Conservation (phyloP, 2,329 filamentous ascomycete species). For the Pseudopithomyces maydicus region DNA sequence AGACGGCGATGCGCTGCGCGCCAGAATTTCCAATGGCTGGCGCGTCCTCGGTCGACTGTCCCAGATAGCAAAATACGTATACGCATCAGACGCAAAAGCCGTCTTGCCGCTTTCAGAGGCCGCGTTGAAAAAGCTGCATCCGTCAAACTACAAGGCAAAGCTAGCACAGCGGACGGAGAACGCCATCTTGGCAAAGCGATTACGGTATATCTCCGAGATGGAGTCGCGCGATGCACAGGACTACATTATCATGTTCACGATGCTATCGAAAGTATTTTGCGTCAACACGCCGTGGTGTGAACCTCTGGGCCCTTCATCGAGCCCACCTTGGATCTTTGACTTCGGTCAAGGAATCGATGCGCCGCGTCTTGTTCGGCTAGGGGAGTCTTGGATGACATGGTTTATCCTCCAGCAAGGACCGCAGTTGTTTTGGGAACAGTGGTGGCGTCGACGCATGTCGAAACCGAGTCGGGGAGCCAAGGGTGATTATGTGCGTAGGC, state of each 20-base stretch:
- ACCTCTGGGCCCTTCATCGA: neutral
- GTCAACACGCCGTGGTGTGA: conserved; percentile 17
- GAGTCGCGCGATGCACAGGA: conserved; percentile 23
- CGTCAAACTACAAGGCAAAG: conserved; percentile 23
- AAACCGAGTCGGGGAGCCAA: neutral
- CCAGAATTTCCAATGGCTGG: conserved; percentile 35
- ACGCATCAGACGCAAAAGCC: conserved; percentile 12
- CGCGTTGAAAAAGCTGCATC: conserved; percentile 17
- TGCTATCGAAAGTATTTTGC: conserved; percentile 16
- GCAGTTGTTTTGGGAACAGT: conserved; percentile 38
- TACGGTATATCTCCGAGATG: conserved; percentile 27
- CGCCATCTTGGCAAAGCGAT: conserved; percentile 20
- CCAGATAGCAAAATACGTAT: conserved; percentile 29
- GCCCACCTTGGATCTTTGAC: conserved; percentile 27
- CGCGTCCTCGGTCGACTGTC: conserved; percentile 29
- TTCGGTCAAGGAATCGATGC: conserved; percentile 32
- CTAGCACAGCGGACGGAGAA: conserved; percentile 24
- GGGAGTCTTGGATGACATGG: conserved; percentile 40
- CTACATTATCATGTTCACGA: conserved; percentile 38
- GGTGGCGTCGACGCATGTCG: conserved; percentile 21
- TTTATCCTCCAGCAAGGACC: conserved; percentile 38
- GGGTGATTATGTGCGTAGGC: conserved; percentile 33
- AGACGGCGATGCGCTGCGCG: conserved; percentile 33
- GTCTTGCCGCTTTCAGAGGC: conserved; percentile 15
- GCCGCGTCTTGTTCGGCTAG: conserved; percentile 28